These are phyloP conservation scores for Terana coerulea DNA, from an alignment of 768 basidiomycete genomes.

Conservation along the genomic window DNA sequence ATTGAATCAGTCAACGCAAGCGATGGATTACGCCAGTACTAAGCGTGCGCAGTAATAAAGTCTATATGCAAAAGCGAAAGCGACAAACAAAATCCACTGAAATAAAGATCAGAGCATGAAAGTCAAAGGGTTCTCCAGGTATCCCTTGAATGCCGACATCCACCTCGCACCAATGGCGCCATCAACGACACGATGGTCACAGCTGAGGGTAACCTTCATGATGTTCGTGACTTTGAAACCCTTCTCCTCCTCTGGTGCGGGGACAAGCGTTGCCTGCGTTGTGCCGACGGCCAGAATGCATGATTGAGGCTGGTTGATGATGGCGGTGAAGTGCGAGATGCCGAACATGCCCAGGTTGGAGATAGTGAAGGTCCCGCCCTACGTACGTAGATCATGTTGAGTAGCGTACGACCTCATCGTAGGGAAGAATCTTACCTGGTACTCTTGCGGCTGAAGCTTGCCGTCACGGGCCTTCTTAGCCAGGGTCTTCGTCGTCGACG, in stretches of 20 bases:
- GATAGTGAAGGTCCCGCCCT: constrained; percentile 98
- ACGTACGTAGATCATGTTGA: too few species aligned
- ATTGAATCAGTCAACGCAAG: not conserved
- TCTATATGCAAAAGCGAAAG: constrained; percentile 1
- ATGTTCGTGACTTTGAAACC: constrained; percentile 90
- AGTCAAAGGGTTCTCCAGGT: constrained; percentile 94
- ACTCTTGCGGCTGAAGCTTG: constrained; percentile 91
- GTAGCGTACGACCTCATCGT: too few species aligned
- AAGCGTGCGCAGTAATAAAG: not conserved
- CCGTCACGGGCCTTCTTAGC: constrained; percentile 97
- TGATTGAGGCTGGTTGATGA: constrained; percentile 98
- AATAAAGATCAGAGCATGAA: constrained; percentile 83
- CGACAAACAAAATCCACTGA: not conserved
- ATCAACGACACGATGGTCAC: constrained; percentile 94
- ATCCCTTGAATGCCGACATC: constrained; percentile 91
- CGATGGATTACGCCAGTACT: constrained; percentile 2
- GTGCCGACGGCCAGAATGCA: constrained; percentile 96
- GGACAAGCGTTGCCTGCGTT: constrained; percentile 80
- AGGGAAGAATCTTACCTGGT: constrained; percentile 61
- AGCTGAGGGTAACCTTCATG: constrained; percentile 95
- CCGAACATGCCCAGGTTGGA: constrained; percentile 99
- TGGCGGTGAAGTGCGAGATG: constrained; percentile 93
- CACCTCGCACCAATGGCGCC: constrained; percentile 94
- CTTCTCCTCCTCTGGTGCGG: constrained; percentile 85
- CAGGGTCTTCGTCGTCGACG: constrained; percentile 85